Conservation (phyloP, 192 early-diverging fungal genomes). For the Coemansia brasiliensis region DNA sequence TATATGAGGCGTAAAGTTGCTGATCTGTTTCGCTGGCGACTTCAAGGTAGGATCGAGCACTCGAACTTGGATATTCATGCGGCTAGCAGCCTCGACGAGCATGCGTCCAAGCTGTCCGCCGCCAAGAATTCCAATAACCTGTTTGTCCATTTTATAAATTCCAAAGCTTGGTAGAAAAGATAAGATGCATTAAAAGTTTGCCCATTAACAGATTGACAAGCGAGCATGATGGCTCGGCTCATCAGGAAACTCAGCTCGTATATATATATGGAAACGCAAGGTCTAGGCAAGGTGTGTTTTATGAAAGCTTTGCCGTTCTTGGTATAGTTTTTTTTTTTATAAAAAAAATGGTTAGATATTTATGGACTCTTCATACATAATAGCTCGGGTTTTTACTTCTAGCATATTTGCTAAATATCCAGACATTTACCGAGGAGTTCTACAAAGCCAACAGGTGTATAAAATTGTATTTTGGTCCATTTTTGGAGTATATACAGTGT, state of each 20-base stretch:
- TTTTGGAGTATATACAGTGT: constrained; percentile 12
- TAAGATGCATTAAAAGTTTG: background rate
- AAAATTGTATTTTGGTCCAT: constrained; percentile 20
- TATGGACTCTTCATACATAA: no score
- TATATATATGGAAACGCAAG: background rate
- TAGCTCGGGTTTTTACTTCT: no score
- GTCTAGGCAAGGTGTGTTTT: background rate
- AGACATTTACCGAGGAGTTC: background rate
- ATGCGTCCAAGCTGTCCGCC: constrained; percentile 99
- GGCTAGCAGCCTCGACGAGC: constrained; percentile 92
- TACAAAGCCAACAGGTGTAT: constrained; percentile 4
- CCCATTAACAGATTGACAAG: background rate
- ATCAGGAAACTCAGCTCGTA: background rate
- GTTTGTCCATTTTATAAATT: constrained; percentile 36
- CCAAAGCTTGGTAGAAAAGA: background rate
- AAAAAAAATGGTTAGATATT: no score
- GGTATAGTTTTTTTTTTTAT: no score
- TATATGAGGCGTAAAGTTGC: constrained; percentile 68
- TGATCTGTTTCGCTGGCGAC: constrained; percentile 86
- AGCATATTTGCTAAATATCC: background rate
- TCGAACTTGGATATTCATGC: constrained; percentile 80
- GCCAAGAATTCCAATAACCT: constrained; percentile 60
- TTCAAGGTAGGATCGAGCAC: constrained; percentile 79
- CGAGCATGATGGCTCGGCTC: no score
- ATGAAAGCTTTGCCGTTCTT: background rate